Evolutionary conservation across 2,329 filamentous ascomycete genomes (phyloP).

Genomic region (Claviceps purpurea): DNA sequence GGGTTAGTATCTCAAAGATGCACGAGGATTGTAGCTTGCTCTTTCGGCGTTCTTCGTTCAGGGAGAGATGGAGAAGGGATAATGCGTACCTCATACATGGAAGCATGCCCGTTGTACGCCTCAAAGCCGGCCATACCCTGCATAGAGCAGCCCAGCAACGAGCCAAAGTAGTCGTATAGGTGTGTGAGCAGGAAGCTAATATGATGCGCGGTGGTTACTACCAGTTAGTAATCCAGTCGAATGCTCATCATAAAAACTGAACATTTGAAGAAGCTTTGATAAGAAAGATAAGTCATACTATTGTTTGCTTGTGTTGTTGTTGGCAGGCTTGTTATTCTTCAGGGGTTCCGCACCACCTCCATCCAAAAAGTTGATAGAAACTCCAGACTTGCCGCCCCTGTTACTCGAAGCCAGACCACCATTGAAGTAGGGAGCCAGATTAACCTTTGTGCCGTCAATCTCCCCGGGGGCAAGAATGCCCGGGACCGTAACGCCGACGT

Average conservation of each 20-base stretch:
- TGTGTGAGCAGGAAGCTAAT: constrained; percentile 43
- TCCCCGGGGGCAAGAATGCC: constrained; percentile 41
- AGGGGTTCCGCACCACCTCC: constrained; percentile 42
- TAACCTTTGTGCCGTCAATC: constrained; percentile 37
- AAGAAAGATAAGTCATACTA: constrained; percentile 27
- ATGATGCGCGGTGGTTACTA: neutral
- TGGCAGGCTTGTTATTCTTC: constrained; percentile 40
- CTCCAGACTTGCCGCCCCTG: constrained; percentile 27
- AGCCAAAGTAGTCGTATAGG: constrained; percentile 48
- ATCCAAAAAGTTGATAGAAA: constrained; percentile 47
- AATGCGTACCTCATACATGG: constrained; percentile 25
- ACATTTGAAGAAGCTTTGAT: neutral
- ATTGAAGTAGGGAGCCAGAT: constrained; percentile 46
- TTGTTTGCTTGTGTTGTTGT: constrained; percentile 21
- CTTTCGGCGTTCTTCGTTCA: neutral
- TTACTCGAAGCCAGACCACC: constrained; percentile 42
- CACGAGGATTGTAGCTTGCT: no score
- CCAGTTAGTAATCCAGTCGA: neutral
- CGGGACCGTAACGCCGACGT: constrained; percentile 37
- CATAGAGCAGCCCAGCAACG: constrained; percentile 40
- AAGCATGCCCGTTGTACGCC: constrained; percentile 30
- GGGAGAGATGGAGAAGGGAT: no score
- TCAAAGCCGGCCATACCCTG: constrained; percentile 36
- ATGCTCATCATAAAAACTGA: neutral
- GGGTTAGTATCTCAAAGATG: neutral